A percentile compares a stretch with the other conserved stretches of the same genome.
Conservation (phyloP, 441 rosid genomes). For the Isatis lusitanica region DNA sequence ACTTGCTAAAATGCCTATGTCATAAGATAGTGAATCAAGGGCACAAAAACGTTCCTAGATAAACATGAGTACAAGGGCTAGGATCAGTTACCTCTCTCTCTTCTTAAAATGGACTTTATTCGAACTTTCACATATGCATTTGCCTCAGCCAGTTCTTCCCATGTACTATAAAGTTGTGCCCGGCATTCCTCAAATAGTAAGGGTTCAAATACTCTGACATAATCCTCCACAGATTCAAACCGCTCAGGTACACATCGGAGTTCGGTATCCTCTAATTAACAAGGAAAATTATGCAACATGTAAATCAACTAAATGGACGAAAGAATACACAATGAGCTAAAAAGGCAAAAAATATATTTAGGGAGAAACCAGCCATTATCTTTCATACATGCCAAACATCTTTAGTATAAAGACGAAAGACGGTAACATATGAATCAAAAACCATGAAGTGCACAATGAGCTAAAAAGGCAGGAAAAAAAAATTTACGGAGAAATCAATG, state of each 20-base stretch:
- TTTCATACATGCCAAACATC: neutral
- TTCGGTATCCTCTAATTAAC: constrained; percentile 76
- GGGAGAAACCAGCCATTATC: constrained; percentile 1
- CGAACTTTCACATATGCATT: constrained; percentile 71
- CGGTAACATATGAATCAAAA: no score
- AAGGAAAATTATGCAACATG: neutral
- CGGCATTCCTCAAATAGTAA: constrained; percentile 98
- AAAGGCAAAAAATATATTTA: neutral
- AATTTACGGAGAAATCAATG: neutral
- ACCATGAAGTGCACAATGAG: neutral
- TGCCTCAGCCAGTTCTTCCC: constrained; percentile 90
- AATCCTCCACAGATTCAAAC: constrained; percentile 90
- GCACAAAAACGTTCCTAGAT: no score
- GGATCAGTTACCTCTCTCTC: constrained; percentile 52
- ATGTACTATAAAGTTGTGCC: constrained; percentile 90
- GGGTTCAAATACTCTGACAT: constrained; percentile 95
- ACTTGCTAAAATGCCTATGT: no score
- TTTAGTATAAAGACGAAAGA: no score
- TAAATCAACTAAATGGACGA: neutral
- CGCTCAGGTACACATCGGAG: constrained; percentile 88
- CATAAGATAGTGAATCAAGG: no score
- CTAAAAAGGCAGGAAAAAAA: no score
- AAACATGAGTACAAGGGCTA: no score
- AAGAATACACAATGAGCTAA: neutral
- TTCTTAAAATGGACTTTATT: constrained; percentile 72